Base-by-base conservation (phyloP, 805 yeast species). In the Priceomyces melissophilus region DNA sequence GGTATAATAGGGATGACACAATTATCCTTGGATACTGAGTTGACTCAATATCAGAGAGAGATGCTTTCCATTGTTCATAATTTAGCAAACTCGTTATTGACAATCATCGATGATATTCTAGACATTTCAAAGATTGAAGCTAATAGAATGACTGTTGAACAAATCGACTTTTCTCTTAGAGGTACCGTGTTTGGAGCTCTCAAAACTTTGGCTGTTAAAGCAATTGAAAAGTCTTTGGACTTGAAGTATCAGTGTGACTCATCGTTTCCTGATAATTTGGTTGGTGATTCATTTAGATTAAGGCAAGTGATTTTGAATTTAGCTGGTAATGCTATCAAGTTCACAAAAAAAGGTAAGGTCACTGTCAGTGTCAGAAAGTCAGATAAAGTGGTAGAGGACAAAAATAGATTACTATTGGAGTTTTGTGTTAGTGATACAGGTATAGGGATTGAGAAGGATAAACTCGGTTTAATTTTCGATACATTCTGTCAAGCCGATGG, bases 1-100 rank as follows among this genome's bases (percentile, higher is more conserved):
- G 96, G 96, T 69, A 87, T 87, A 36, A 84, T 87, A 53, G 95
- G 95, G 57, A 87, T 87, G 91, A 87, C 96, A 3, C 96, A 87
- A 60, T 68, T 87, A 51, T 85, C 96, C 1, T 72, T 87, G 41
- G 96, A 87, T 49, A 87, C 96, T 0, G 95, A 87, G 54, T 73
- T 87, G 48, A 87, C 95, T 8, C 96, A 87, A 63, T 87, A 87
- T 55, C 96, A 87, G 63, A 76, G 96, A 47, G 96, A 87, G 64
- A 87, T 87, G 96, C 67, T 87, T 50, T 81, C 90, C 11, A 87
- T 88, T 56, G 96, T 87, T 16, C 93, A 87, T 65, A 87, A 87
- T 56, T 70, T 87, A 52, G 95, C 95, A 12, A 87, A 86, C 59
- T 85, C 95, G 1, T 69, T 87, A 50, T 73, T 87, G 53, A 87